Percentiles rank a stretch among this genome's conserved stretches.
These are phyloP conservation scores for Paramyrothecium roridum DNA, from an alignment of 2,329 filamentous ascomycete genomes.

Conservation along the genomic window DNA sequence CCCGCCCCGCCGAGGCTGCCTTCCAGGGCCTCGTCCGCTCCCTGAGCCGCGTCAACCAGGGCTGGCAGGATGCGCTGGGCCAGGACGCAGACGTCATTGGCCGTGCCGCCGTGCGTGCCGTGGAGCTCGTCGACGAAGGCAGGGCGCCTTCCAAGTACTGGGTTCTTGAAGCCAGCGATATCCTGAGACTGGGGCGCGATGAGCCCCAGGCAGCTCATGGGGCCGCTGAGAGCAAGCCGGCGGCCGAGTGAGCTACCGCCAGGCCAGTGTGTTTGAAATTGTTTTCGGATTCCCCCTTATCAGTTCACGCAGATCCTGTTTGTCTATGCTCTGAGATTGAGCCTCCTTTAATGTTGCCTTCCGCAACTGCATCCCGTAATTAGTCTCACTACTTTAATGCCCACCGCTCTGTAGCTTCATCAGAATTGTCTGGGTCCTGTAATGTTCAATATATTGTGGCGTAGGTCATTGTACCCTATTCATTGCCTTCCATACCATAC, in stretches of 20 bases:
- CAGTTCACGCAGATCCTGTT: no score
- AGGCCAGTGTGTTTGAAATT: no score
- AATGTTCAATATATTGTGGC: no score
- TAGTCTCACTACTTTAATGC: no score
- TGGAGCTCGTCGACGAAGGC: slow-evolving; percentile 53
- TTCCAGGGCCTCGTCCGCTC: slow-evolving; percentile 52
- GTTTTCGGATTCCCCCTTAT: no score
- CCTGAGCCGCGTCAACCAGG: slow-evolving; percentile 50
- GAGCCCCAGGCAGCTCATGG: slow-evolving; percentile 41
- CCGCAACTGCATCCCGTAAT: no score
- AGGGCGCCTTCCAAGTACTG: slow-evolving; percentile 59
- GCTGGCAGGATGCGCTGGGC: slow-evolving; percentile 62
- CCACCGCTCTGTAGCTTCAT: no score
- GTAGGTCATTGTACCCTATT: no score
- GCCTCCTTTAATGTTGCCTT: no score
- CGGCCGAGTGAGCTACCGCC: neutral
- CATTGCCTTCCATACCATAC: no score
- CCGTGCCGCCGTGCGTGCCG: slow-evolving; percentile 61
- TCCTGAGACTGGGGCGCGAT: slow-evolving; percentile 63
- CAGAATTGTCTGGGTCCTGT: no score
- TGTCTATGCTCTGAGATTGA: no score
- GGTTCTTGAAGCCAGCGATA: slow-evolving; percentile 58
- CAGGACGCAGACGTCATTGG: slow-evolving; percentile 75
- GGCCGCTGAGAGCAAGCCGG: neutral
- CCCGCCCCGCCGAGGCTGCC: slow-evolving; percentile 55